Conservation (phyloP, 1,284 basidiomycete genomes). For the Leccinum fallax region DNA sequence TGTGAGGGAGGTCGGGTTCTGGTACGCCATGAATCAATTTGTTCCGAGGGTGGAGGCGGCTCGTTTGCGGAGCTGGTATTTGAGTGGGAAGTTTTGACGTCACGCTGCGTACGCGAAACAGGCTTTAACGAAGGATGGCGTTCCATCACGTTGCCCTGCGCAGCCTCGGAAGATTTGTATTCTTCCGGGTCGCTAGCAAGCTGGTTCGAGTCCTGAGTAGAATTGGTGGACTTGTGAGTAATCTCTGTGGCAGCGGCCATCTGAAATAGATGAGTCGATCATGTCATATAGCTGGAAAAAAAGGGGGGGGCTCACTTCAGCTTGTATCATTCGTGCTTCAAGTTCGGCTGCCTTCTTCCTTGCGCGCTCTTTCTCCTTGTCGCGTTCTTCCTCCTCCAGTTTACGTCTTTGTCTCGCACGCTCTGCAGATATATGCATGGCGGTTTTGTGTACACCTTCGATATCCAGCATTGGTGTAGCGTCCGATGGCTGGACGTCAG, state of each 20-base stretch:
- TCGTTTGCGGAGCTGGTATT: conserved; percentile 25
- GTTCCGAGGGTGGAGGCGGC: conserved; percentile 36
- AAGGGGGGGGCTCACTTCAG: conserved; percentile 19
- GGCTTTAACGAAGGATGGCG: conserved; percentile 39
- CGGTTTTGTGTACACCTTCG: conserved; percentile 74
- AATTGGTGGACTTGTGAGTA: conserved; percentile 12
- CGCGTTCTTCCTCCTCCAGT: conserved; percentile 85
- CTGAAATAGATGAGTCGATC: conserved; percentile 20
- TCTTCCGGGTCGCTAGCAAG: conserved; percentile 8
- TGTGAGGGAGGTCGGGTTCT: conserved; percentile 41
- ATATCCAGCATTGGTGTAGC: conserved; percentile 52
- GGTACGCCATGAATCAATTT: conserved; percentile 65
- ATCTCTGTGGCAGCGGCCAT: conserved; percentile 15
- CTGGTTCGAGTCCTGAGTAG: conserved; percentile 8
- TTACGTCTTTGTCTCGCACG: conserved; percentile 79
- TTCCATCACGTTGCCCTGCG: conserved; percentile 12
- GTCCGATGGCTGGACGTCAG: conserved; percentile 39
- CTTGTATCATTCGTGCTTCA: conserved; percentile 68
- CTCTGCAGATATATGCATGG: conserved; percentile 91
- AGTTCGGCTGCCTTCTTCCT: conserved; percentile 84
- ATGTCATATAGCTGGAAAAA: neutral
- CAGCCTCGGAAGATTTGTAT: conserved; percentile 2
- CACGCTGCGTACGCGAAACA: conserved; percentile 26
- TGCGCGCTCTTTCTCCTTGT: conserved; percentile 83
- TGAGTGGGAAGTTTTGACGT: conserved; percentile 30